Base-by-base conservation (phyloP, 2,329 filamentous ascomycete genomes). In the Nemania sp. region DNA sequence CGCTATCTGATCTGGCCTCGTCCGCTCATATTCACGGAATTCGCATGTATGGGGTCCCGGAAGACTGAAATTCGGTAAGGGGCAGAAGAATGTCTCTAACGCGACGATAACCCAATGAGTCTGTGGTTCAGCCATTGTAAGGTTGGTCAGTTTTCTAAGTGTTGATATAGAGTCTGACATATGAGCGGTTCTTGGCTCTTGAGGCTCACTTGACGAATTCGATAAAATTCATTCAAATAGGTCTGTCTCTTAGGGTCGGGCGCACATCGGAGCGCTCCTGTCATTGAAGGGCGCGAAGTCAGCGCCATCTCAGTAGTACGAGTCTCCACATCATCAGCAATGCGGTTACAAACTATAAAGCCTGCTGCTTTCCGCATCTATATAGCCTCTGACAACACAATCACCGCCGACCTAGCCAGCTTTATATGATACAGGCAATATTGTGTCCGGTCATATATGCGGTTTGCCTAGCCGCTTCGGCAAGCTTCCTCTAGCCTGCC, bases 51-150 rank as follows among this genome's bases (percentile, higher is more conserved):
- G 54, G 22, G 64, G 64, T n/a, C 60, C 58, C 4, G 71, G 70
- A 5, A 70, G 54, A 15, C 50, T 34, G 19, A 68, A 59, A 1
- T 55, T 15, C 17, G 68, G 66, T 3, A 68, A 49, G 2, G 68
- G 68, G n/a, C 65, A 66, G 53, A 63, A 65, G 49, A 63, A 64
- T 1, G 68, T 66, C 56, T 73, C 66, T 3, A 73, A 62, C 6
- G 69, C 69, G n/a, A 71, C 71, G 30, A 73, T 64, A 37, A 64
- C 55, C 57, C 64, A 64, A 44, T 72, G 68, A 1, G 64, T 63
- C 24, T 49, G 34, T 41, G 54, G 42, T 30, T 47, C 19, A 19
- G 45, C 15, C 59, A 61, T 61, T 9, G 12, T 43, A 17, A 26
- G 7, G 30, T 12, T 14, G 12, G 3, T 22, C 19, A 20, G 9